Evolutionary conservation across 1,139 yeast genomes (phyloP).

Genomic region (Taphrina confusa): DNA sequence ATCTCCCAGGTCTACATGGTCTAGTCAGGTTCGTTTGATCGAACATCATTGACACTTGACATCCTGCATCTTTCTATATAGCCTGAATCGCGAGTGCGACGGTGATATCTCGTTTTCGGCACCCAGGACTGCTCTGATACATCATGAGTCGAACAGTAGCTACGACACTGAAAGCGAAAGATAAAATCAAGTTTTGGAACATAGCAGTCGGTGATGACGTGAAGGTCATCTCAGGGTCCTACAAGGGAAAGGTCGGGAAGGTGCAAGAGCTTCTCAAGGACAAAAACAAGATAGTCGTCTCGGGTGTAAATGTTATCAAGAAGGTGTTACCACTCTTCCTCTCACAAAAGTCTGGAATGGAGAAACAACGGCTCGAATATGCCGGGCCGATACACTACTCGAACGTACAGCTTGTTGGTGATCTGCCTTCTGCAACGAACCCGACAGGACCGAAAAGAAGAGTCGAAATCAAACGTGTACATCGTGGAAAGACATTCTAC

Average conservation of each 20-base stretch:
- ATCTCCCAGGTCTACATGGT: no score
- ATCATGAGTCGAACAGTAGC: background rate
- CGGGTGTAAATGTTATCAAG: constrained; percentile 35
- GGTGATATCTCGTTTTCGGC: no score
- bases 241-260: constrained; percentile 32
- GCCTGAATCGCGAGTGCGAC: no score
- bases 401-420: constrained; percentile 36
- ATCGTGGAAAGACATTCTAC: constrained; percentile 33
- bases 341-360: constrained; percentile 2
- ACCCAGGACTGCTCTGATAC: no score
- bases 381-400: constrained; percentile 36
- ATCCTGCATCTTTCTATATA: no score
- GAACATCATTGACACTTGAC: no score
- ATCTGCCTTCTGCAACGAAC: constrained; percentile 25
- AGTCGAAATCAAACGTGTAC: constrained; percentile 34
- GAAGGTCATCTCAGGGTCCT: constrained; percentile 34
- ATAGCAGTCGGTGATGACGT: constrained; percentile 37
- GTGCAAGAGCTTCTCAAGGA: constrained; percentile 33
- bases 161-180: constrained; percentile 23
- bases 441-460: constrained; percentile 23
- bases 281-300: constrained; percentile 35
- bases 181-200: constrained; percentile 35
- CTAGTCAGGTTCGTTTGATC: no score
- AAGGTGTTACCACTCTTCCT: constrained; percentile 26
- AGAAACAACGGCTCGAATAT: constrained; percentile 15